These are phyloP conservation scores for Trichoderma oligosporum DNA, from an alignment of 2,329 filamentous ascomycete genomes.

Conservation along the genomic window DNA sequence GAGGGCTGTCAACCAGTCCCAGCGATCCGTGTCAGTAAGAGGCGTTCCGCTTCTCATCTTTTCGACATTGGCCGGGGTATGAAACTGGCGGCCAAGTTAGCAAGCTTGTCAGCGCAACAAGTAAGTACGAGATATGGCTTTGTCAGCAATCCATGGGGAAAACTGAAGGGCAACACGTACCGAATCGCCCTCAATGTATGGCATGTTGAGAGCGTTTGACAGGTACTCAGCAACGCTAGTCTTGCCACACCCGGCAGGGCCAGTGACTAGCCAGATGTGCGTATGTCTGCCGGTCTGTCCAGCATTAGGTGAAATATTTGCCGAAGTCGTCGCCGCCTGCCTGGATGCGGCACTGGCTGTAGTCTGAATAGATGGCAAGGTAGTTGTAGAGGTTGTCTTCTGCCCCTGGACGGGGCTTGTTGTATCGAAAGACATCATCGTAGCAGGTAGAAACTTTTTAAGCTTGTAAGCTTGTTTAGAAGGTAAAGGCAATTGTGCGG, in stretches of 20 bases:
- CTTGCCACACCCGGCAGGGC: conserved; percentile 76
- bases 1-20: conserved; percentile 89
- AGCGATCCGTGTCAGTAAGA: conserved; percentile 87
- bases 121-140: too few relatives aligned
- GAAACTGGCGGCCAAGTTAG: conserved; percentile 52
- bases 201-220: conserved; percentile 57
- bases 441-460: neutral
- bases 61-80: conserved; percentile 73
- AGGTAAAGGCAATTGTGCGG: too few relatives aligned
- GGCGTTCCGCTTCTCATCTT: conserved; percentile 87
- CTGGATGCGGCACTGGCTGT: conserved; percentile 9
- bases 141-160: too few relatives aligned
- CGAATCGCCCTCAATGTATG: conserved; percentile 75
- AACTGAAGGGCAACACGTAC: conserved; percentile 47
- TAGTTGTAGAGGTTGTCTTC: conserved; percentile 29
- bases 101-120: neutral
- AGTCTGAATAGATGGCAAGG: conserved; percentile 12
- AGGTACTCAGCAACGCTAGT: conserved; percentile 68
- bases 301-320: conserved; percentile 27
- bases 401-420: conserved; percentile 44
- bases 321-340: conserved; percentile 26
- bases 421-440: conserved; percentile 51
- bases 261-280: conserved; percentile 78
- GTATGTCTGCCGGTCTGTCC: conserved; percentile 40
- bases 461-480: neutral